Evolutionary conservation across 495 filamentous ascomycete genomes (phyloP).

Genomic region (Podospora pseudocomata): DNA sequence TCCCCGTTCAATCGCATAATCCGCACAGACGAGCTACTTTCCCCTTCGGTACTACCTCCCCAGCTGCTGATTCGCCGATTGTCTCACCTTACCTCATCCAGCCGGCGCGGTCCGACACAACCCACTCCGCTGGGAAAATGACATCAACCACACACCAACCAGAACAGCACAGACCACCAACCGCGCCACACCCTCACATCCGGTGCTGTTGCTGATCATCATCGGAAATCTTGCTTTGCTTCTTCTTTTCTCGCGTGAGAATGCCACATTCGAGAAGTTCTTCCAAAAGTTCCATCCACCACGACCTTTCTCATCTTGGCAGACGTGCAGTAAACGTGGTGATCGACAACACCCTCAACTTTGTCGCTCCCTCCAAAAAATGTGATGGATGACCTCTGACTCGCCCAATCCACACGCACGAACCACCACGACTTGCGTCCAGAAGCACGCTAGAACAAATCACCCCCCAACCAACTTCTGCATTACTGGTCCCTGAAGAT

Average conservation of each 20-base stretch:
- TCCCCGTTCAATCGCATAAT: background rate
- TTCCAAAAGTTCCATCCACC: too few species aligned
- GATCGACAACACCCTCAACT: background rate
- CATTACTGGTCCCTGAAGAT: background rate
- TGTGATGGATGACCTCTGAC: background rate
- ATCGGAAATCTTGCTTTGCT: background rate
- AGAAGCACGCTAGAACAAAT: background rate
- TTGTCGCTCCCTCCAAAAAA: too few species aligned
- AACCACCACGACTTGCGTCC: background rate
- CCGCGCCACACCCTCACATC: background rate
- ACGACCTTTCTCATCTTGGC: background rate
- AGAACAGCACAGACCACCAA: background rate
- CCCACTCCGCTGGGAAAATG: background rate
- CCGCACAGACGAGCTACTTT: slow-evolving; percentile 3
- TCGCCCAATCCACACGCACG: background rate
- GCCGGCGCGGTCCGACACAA: background rate
- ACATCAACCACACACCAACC: background rate
- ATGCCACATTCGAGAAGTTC: background rate
- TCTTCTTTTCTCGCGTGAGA: background rate
- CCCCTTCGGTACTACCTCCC: background rate
- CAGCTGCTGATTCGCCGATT: background rate
- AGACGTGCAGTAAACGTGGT: background rate
- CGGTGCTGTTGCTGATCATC: background rate
- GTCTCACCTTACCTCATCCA: background rate
- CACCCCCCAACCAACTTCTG: background rate